Conservation (phyloP, 2,329 filamentous ascomycete species). For the Penicillium sp. region DNA sequence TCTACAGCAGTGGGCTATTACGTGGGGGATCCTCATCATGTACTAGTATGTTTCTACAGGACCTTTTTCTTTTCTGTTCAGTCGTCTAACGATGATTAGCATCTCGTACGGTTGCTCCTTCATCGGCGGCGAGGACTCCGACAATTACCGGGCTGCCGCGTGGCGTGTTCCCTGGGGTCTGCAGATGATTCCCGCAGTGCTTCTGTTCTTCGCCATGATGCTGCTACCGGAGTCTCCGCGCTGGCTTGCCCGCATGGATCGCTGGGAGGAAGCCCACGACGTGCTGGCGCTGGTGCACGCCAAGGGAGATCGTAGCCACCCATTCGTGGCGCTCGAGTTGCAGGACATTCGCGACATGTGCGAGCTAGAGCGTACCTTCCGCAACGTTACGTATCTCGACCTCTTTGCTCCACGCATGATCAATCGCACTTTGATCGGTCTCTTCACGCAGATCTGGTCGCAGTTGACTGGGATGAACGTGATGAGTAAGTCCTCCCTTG, state of each 20-base stretch:
- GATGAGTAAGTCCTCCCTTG: slow-evolving; percentile 38
- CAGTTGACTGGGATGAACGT: slow-evolving; percentile 49
- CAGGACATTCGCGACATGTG: slow-evolving; percentile 68
- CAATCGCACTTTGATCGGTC: slow-evolving; percentile 66
- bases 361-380: slow-evolving; percentile 68
- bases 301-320: slow-evolving; percentile 60
- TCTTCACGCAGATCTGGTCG: slow-evolving; percentile 71
- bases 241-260: slow-evolving; percentile 61
- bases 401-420: slow-evolving; percentile 68
- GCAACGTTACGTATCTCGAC: slow-evolving; percentile 66
- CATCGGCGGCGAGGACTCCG: slow-evolving; percentile 46
- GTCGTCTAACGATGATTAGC: slow-evolving; percentile 25
- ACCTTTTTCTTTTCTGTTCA: not conserved
- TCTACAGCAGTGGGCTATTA: slow-evolving; percentile 71
- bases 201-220: slow-evolving; percentile 55
- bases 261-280: slow-evolving; percentile 52
- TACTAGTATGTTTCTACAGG: slow-evolving; percentile 49
- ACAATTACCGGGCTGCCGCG: slow-evolving; percentile 54
- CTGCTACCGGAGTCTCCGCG: slow-evolving; percentile 57
- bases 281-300: slow-evolving; percentile 58
- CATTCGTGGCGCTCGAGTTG: slow-evolving; percentile 65
- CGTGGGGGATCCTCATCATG: slow-evolving; percentile 67
- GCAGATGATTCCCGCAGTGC: slow-evolving; percentile 58
- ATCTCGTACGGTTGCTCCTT: slow-evolving; percentile 46
- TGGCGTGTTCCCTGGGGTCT: slow-evolving; percentile 64